Evolutionary conservation across 148 eudicot species (phyloP), one percentile per base, ranked within the genome.

Genomic region (Polygonum aviculare): DNA sequence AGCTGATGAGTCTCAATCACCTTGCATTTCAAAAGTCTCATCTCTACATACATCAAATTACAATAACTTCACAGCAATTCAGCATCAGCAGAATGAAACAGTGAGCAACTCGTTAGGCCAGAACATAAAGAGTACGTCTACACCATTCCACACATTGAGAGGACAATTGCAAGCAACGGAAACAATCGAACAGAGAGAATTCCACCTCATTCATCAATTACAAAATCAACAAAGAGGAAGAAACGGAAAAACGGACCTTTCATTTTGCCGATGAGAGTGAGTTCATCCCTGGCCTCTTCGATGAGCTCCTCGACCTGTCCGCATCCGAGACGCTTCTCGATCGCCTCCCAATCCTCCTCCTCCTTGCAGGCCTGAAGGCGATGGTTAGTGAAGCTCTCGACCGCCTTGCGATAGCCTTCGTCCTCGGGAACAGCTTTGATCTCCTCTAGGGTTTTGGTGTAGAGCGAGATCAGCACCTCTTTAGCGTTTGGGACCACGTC

Each of bases 251-350:
- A 79, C 82, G 41, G 0, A 93, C 98, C 98, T 77, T 81, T 85
- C 94, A 91, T 85, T 69, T 88, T 89, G 40, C 78, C 82, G 36
- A 94, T 85, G 79, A 94, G 97, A 72, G 82, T 90, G 75, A 94
- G 93, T 77, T 94, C 98, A 71, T 91, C 97, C 76, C 71, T 65
- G 21, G 98, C 97, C 70, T 91, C 98, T 80, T 94, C 97, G 69
- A 94, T 86, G 59, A 91, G 86, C 84, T 94, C 98, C 48, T 94
- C 97, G 60, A 94, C 95, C 86, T 94, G 97, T 51, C 98, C 97
- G 48, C 97, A 91, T 0, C 89, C 93, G 2, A 94, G 84, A 0
- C 87, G 86, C 78, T 86, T 88, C 85, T 92, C 97, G 75, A 94
- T 92, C 0, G 40, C 12, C 74, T 92, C 96, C 91, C 88, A 87